Percentiles rank a stretch among this genome's conserved stretches.
Conservation (phyloP, 805 yeast genomes). For the Saccharomycopsis guyanensis region DNA sequence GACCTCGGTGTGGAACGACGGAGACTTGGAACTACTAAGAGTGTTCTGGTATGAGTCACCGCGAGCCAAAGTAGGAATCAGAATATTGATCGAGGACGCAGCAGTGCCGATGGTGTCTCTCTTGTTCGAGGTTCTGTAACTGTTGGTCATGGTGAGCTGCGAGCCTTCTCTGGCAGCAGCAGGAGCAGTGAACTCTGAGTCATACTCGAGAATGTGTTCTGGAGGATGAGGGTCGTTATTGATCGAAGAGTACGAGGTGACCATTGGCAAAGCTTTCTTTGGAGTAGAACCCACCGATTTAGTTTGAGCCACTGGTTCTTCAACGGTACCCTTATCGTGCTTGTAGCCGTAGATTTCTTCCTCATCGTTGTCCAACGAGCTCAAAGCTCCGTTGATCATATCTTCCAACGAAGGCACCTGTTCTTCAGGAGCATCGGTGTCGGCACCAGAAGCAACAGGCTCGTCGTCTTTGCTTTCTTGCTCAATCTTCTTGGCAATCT, state of each 20-base stretch:
- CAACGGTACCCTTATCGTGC: neutral
- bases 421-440: neutral
- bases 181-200: slow-evolving; percentile 34
- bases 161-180: slow-evolving; percentile 39
- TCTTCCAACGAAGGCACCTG: slow-evolving; percentile 18
- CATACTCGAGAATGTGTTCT: slow-evolving; percentile 31
- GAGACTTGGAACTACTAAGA: slow-evolving; percentile 36
- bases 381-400: slow-evolving; percentile 18
- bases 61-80: slow-evolving; percentile 50
- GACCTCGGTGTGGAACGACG: slow-evolving; percentile 26
- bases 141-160: slow-evolving; percentile 16
- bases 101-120: slow-evolving; percentile 22
- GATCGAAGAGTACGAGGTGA: slow-evolving; percentile 13
- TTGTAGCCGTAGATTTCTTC: slow-evolving; percentile 18
- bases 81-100: slow-evolving; percentile 22
- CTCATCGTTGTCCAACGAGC: slow-evolving; percentile 12
- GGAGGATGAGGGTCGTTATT: slow-evolving; percentile 25
- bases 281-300: neutral
- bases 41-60: slow-evolving; percentile 71
- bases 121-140: slow-evolving; percentile 8
- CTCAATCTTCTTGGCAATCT: neutral
- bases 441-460: neutral
- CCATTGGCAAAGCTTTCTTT: slow-evolving; percentile 6
- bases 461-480: neutral
- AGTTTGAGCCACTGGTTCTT: neutral